These are phyloP conservation scores for Silene conica DNA, from an alignment of 148 eudicot species.

Conservation along the genomic window DNA sequence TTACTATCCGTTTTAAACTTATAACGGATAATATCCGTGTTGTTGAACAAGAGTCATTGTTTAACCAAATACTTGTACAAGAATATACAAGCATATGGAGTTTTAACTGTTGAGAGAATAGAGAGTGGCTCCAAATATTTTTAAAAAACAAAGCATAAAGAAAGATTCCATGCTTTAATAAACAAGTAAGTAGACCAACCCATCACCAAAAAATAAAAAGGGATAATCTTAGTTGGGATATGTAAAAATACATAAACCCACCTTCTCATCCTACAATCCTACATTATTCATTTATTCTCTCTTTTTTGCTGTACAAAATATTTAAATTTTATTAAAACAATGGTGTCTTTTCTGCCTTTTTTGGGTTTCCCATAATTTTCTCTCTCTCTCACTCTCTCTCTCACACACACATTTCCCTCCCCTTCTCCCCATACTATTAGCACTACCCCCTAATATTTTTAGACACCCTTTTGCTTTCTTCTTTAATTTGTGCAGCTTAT, in stretches of 20 bases:
- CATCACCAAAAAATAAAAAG: neutral
- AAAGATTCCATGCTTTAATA: slow-evolving; percentile 45
- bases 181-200: slow-evolving; percentile 8
- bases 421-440: slow-evolving; percentile 5
- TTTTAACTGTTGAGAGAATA: neutral
- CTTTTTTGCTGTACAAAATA: slow-evolving; percentile 24
- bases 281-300: slow-evolving; percentile 26
- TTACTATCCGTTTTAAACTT: no score
- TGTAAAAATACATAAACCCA: slow-evolving; percentile 8
- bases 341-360: slow-evolving; percentile 23
- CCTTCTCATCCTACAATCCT: slow-evolving; percentile 1
- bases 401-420: no score
- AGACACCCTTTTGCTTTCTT: slow-evolving; percentile 12
- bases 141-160: slow-evolving; percentile 12
- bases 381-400: no score
- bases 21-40: no score
- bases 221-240: neutral
- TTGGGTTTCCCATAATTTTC: slow-evolving; percentile 24
- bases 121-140: slow-evolving; percentile 19
- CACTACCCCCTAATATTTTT: slow-evolving; percentile 3
- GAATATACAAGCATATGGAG: no score
- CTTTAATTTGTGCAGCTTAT: slow-evolving; percentile 4
- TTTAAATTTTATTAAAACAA: neutral
- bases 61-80: no score
- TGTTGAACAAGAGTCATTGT: no score